These are phyloP conservation scores for Nelumbo lutea DNA, from an alignment of 164 flowering plant species.

Conservation along the genomic window DNA sequence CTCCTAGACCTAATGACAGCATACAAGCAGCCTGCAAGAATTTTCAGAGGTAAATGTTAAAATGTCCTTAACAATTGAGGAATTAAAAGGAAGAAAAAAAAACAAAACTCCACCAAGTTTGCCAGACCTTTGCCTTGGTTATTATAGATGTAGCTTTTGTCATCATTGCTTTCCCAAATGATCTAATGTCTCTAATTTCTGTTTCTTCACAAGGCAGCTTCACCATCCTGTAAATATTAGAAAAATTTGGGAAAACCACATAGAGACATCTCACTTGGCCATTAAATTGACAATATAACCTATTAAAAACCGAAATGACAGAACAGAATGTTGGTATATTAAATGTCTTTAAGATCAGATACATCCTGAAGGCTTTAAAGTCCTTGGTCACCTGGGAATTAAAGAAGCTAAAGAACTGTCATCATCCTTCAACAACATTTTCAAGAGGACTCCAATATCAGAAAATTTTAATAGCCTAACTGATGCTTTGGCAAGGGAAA, in stretches of 20 bases:
- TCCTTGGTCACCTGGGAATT: too few species aligned
- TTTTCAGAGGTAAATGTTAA: neutral
- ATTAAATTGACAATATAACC: neutral
- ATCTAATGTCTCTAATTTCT: constrained; percentile 39
- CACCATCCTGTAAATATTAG: constrained; percentile 31
- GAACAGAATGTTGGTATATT: neutral
- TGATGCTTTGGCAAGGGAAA: too few species aligned
- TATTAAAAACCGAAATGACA: neutral
- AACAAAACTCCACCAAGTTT: neutral
- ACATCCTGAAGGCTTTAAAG: too few species aligned
- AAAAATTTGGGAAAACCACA: neutral
- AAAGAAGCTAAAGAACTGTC: too few species aligned
- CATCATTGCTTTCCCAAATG: constrained; percentile 34
- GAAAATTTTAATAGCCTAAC: too few species aligned
- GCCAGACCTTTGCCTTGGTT: constrained; percentile 64
- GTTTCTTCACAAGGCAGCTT: constrained; percentile 34
- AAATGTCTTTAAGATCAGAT: too few species aligned
- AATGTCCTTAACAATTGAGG: neutral
- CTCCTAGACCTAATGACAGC: constrained; percentile 69
- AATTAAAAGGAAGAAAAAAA: neutral
- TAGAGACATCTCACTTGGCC: neutral
- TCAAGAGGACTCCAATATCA: too few species aligned
- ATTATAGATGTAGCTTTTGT: constrained; percentile 36
- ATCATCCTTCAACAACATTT: too few species aligned
- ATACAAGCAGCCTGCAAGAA: constrained; percentile 63